Base-by-base conservation (phyloP, 1,139 yeast species). In the Saccharomyces hybrid region DNA sequence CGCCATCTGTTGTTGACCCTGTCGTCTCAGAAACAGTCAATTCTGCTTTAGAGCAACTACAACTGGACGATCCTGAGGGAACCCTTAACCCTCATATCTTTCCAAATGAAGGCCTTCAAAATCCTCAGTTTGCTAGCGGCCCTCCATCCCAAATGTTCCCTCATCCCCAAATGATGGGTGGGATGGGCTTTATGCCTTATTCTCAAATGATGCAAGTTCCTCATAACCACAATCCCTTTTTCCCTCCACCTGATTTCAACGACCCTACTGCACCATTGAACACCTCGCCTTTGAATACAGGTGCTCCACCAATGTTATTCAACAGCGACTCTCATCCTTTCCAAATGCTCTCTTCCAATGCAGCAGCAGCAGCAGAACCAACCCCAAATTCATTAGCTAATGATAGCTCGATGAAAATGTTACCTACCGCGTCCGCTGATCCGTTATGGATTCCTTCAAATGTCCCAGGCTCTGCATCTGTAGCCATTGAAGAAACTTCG, bases 161-260 rank as follows among this genome's bases (percentile, higher is more conserved):
- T 6, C 64, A 62, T 25, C 66, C 69, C 1, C 69, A 64, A 27
- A 61, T 63, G 63, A 61, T 65, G 42, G 42, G 42, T 61, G 61
- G 61, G 31, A 64, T 65, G 68, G 65, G 64, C 27, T 67, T 64
- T 53, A 59, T 64, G 47, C 68, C 67, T 28, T 66, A 63, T 49
- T 64, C 69, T 6, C 71, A 66, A 55, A 65, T 68, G 70, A 64
- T 68, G 64, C 69, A 60, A 47, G 59, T 68, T 53, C 66, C 65
- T 27, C 71, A 64, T 29, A 65, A 61, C 48, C 58, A 57, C 5
- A 66, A 64, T 2, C 42, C 42, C 5, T 66, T 63, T 50, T 65
- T 59, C 54, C 67, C 66, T 23, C 59, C 60, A 9, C 64, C 65
- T n/a, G 64, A 63, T 4, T 60, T 61, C 42, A 57, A 56, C 31